phyloP scores from a whole-genome alignment of 2,329 filamentous ascomycete species.

The Camillea tinctor region DNA sequence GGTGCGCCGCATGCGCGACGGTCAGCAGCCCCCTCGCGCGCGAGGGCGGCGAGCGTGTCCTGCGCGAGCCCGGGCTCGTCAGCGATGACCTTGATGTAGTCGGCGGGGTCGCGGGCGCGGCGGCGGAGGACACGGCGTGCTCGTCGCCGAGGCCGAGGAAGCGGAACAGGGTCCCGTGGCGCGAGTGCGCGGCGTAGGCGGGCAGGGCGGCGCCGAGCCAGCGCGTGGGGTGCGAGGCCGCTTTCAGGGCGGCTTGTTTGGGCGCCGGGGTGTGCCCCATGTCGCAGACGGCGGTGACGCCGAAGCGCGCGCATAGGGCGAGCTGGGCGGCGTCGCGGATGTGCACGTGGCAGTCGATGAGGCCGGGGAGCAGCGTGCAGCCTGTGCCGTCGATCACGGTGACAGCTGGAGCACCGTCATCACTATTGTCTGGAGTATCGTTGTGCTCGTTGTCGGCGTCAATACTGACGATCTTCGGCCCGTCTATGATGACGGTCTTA shows the following conservation, averaged over 20 bases:
- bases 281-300: constrained; percentile 22
- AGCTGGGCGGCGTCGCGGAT: constrained; percentile 19
- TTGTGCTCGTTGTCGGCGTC: constrained; percentile 7
- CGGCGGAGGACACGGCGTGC: constrained; percentile 18
- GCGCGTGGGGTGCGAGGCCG: neutral
- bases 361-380: constrained; percentile 23
- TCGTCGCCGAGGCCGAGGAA: constrained; percentile 3
- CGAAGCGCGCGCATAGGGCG: constrained; percentile 15
- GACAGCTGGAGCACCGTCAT: neutral
- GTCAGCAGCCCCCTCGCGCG: constrained; percentile 23
- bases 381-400: constrained; percentile 21
- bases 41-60: constrained; percentile 22
- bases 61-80: constrained; percentile 24
- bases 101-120: constrained; percentile 20
- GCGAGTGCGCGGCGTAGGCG: constrained; percentile 2
- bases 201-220: constrained; percentile 5
- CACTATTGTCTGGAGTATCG: no score
- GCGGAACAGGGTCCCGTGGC: constrained; percentile 4
- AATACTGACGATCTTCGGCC: constrained; percentile 16
- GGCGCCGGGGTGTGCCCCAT: constrained; percentile 15
- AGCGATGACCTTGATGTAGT: constrained; percentile 31
- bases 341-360: constrained; percentile 27
- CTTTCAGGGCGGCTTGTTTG: constrained; percentile 3
- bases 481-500: constrained; percentile 1
- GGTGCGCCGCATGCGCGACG: constrained; percentile 28